Conservation (phyloP, 2,329 filamentous ascomycete genomes). For the Diaporthe ampelina region DNA sequence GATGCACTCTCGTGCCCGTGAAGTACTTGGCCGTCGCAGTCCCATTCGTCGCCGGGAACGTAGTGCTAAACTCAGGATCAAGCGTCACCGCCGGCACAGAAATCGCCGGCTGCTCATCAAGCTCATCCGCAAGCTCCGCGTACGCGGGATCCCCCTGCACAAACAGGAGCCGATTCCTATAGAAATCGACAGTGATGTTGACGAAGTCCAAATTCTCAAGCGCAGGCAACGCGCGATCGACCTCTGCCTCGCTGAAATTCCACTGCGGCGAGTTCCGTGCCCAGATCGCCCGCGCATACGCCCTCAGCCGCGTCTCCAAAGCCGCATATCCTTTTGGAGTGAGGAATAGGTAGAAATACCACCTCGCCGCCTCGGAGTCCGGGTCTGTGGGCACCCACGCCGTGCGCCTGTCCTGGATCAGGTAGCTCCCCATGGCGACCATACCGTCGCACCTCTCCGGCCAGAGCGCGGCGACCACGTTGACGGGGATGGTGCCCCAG, state of each 20-base stretch:
- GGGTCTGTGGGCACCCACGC: not conserved
- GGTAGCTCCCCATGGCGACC: not conserved
- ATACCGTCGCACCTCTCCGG: not conserved
- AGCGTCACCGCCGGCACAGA: not conserved
- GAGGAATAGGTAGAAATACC: not conserved
- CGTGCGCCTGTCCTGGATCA: not conserved
- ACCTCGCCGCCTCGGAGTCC: not conserved
- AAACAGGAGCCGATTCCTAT: not conserved
- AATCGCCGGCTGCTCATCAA: not conserved
- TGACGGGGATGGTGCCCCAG: not conserved
- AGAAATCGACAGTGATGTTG: not conserved
- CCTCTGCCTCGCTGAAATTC: not conserved
- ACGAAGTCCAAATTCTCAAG: not conserved
- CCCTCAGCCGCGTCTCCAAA: not conserved
- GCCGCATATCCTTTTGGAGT: too few species aligned
- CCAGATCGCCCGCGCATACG: not conserved
- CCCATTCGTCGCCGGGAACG: not conserved
- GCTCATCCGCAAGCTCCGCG: not conserved
- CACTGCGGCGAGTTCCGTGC: not conserved
- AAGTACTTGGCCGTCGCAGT: not conserved
- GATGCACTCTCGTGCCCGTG: not conserved
- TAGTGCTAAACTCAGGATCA: not conserved
- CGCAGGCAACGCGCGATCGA: not conserved
- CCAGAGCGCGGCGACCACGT: not conserved
- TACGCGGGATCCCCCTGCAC: not conserved